A percentile compares a stretch with the other conserved stretches of the same genome.
These are phyloP conservation scores for Saturnispora serradocipensis DNA, from an alignment of 805 yeast species.

Conservation along the genomic window DNA sequence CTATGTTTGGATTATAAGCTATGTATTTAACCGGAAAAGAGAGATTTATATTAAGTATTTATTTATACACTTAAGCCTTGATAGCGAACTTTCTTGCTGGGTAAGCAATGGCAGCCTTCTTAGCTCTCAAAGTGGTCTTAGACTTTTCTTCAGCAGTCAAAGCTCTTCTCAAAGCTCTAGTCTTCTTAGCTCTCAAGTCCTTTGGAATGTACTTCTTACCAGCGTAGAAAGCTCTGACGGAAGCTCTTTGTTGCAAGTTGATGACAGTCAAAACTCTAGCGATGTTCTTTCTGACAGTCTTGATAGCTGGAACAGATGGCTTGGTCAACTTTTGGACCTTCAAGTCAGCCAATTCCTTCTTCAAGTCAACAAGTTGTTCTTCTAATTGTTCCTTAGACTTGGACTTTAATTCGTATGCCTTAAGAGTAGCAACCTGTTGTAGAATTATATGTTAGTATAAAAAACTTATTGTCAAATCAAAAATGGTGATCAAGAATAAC, in stretches of 20 bases:
- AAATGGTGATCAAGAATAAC: too few species aligned
- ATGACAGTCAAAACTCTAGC: constrained; percentile 97
- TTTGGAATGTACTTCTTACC: constrained; percentile 95
- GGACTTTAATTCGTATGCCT: constrained; percentile 93
- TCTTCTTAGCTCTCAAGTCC: constrained; percentile 98
- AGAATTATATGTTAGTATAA: neutral
- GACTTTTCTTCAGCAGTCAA: constrained; percentile 81
- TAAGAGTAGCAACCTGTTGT: constrained; percentile 64
- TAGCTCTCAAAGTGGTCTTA: constrained; percentile 77
- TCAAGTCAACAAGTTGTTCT: constrained; percentile 87
- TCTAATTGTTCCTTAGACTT: constrained; percentile 96
- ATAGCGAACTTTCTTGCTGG: constrained; percentile 98
- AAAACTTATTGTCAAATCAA: too few species aligned
- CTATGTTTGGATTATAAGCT: neutral
- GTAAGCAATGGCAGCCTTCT: constrained; percentile 90
- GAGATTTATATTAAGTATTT: neutral
- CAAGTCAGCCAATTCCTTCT: constrained; percentile 92
- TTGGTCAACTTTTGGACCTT: constrained; percentile 92
- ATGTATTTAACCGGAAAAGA: constrained; percentile 12
- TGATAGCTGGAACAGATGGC: constrained; percentile 92
- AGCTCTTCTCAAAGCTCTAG: constrained; percentile 99
- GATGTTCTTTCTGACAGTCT: constrained; percentile 95
- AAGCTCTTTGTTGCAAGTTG: constrained; percentile 93
- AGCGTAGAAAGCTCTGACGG: constrained; percentile 89
- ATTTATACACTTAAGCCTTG: constrained; percentile 65